Base-by-base conservation (phyloP, 257 asterid species). In the Solanum sejunctum region DNA sequence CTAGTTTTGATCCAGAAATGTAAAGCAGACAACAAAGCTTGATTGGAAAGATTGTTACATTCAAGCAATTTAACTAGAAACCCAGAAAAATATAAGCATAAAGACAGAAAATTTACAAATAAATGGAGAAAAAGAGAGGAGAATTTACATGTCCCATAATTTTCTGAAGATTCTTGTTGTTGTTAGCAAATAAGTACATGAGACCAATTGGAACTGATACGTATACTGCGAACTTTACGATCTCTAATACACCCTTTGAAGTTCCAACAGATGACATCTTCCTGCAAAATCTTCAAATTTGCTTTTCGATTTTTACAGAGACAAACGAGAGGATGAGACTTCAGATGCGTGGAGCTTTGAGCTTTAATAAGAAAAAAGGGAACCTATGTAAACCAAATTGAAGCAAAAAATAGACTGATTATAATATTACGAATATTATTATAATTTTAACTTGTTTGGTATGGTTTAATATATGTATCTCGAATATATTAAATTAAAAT, bases 131-230 rank as follows among this genome's bases (percentile, higher is more conserved):
- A 43, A 60, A 18, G 69, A 13, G 21, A 36, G 28, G 11, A 23
- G 82, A 58, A 75, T n/a, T 88, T 93, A 96, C 99, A 56, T 85
- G 86, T 88, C 97, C 97, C 94, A 96, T 92, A 87, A 93, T 80
- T 91, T 91, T 94, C 91, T 92, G 97, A 80, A 96, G 93, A 91
- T 94, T 94, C 67, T 87, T 85, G 51, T 89, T 85, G 88, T 96
- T 92, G 89, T 92, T 91, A 88, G 99, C 96, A 83, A 92, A 94
- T 91, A 95, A 89, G 79, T 95, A 95, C 98, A 96, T 96, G 85
- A 96, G 85, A 87, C 98, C 97, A 85, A 96, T 89, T 69, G 99
- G 99, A 63, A 94, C 94, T 58, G 87, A 83, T 77, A 96, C 95
- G 84, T 96, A 96, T 2, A 92, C 92, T 26, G 95, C 98, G 75